A percentile compares a stretch with the other conserved stretches of the same genome.
phyloP scores from a whole-genome alignment of 2,329 filamentous ascomycete species.

The Raffaelea ambrosiae region DNA sequence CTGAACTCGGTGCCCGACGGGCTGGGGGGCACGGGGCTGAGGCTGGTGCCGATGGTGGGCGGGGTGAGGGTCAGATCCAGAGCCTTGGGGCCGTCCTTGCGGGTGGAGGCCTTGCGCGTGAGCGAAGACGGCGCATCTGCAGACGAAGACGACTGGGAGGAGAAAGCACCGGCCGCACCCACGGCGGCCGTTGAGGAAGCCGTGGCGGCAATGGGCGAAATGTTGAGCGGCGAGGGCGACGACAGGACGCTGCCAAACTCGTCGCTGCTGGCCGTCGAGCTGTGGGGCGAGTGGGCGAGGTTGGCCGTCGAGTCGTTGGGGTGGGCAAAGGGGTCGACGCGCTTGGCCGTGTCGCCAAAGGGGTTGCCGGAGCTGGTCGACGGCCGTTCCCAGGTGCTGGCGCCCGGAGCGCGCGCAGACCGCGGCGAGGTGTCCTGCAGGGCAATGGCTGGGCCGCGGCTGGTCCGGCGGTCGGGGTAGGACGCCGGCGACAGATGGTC shows the following conservation, averaged over 20 bases:
- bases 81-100: slow-evolving; percentile 40
- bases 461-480: slow-evolving; percentile 37
- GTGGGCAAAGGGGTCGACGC: slow-evolving; percentile 22
- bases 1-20: slow-evolving; percentile 58
- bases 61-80: slow-evolving; percentile 44
- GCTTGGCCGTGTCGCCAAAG: slow-evolving; percentile 57
- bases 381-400: slow-evolving; percentile 35
- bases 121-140: slow-evolving; percentile 30
- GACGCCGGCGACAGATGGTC: background rate
- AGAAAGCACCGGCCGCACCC: slow-evolving; percentile 26
- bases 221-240: slow-evolving; percentile 9
- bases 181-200: slow-evolving; percentile 10
- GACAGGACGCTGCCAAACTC: background rate
- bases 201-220: slow-evolving; percentile 15
- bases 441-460: slow-evolving; percentile 36
- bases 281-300: slow-evolving; percentile 16
- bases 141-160: no score
- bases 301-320: slow-evolving; percentile 27
- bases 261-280: background rate
- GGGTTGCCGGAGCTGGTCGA: slow-evolving; percentile 53
- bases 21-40: slow-evolving; percentile 39
- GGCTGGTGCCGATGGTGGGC: slow-evolving; percentile 16
- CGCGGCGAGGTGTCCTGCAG: slow-evolving; percentile 20
- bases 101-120: slow-evolving; percentile 47
- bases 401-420: slow-evolving; percentile 21